Base-by-base conservation (phyloP, 352 stramenopile genomes). In the Blastocystis sp. region DNA sequence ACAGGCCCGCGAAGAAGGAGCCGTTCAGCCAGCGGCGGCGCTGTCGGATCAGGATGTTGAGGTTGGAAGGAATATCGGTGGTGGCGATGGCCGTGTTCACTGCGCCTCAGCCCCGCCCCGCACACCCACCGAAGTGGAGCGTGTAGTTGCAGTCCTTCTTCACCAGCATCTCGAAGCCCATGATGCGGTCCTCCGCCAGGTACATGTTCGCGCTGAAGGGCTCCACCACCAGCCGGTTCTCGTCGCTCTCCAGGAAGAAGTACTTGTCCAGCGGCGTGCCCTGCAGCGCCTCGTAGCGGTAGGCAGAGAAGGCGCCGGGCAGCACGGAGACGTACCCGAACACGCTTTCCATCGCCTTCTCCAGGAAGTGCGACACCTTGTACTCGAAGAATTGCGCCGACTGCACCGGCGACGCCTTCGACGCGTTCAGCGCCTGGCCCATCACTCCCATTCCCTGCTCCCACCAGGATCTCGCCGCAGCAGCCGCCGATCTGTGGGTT, bases 161-260 rank as follows among this genome's bases (percentile, higher is more conserved):
- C 24, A 91, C 91, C 1, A 94, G 65, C 21, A 94, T 61, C 74
- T 94, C 91, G 76, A 93, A 93, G 69, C 91, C 92, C 40, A 94
- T 88, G 64, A 94, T 93, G 11, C 91, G 91, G 71, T 93, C 92
- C 89, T 93, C 91, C 7, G 91, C 91, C 0, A 94, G 89, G 80
- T 93, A 93, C 92, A 93, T 93, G 80, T 93, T 94, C 54, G 91
- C 91, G 63, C 92, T 92, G 76, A 93, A 93, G 14, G 92, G 91
- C 14, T 89, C 90, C 40, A 91, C 80, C 34, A 87, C 63, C 69
- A 91, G n/a, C 54, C 71, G 24, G 64, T 90, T 79, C 62, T 91
- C 59, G 77, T 80, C 63, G 52, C 79, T 87, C 89, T 91, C 89
- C 45, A 84, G n/a, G 19, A 76, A 59, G 77, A 91, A 91, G 87